Base-by-base conservation (phyloP, 2,329 filamentous ascomycete genomes). In the Metarhizium rileyi region DNA sequence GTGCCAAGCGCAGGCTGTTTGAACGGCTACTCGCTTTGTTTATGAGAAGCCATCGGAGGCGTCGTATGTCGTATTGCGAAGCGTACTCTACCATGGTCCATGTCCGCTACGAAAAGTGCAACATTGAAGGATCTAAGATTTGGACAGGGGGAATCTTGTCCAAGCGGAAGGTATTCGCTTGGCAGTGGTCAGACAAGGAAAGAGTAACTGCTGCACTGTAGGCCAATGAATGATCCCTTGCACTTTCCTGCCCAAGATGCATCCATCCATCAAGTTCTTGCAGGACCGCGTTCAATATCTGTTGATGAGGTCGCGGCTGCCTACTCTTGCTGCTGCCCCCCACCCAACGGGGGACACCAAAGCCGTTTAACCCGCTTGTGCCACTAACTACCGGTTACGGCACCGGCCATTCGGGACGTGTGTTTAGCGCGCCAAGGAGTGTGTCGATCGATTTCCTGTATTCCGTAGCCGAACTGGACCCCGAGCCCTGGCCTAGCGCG, bases 401-500 rank as follows among this genome's bases (percentile, higher is more conserved):
- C 26, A 26, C 33, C 44, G 25, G 25, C 18, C 18, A 25, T 5
- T 40, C 43, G 44, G 45, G 48, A 50, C 20, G 45, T 48, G 51
- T 46, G 26, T 30, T 44, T 50, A 48, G 45, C 33, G 25, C 22
- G 41, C 45, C 48, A 43, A 44, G 48, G 51, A 36, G 51, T 50
- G 51, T 36, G 26, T 47, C 48, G 20, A 53, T 50, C 51, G 47
- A 49, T 38, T 25, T 43, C 49, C 44, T 45, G 40, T 26, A 30
- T 43, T 47, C 44, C 43, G 40, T 26, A 30, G 16, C 20, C 44
- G 48, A 44, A 46, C 43, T 53, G 55, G 47, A 44, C 51, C 30
- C 20, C 8, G 2, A 7, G 41, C 9, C 50, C 49, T 47, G 46
- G 50, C 41, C 51, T 57, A 55, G 56, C 52, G 55, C 48, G 56